Conservation (phyloP, 345 rosid genomes). For the Eucalyptus polybractea region DNA sequence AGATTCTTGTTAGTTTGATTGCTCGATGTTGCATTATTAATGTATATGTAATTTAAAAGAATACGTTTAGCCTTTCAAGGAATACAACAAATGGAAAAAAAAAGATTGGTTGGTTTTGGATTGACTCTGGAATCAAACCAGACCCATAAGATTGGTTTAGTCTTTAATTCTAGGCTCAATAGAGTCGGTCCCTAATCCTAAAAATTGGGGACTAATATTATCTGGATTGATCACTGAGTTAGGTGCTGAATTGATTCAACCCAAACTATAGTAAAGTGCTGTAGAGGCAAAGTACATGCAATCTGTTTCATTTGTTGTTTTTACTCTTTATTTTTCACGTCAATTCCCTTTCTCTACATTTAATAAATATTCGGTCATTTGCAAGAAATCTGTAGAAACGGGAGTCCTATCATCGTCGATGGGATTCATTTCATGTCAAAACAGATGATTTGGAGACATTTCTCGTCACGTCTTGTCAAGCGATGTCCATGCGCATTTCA, state of each 20-base stretch:
- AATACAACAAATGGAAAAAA: no score
- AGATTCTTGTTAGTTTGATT: no score
- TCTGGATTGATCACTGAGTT: rapidly evolving
- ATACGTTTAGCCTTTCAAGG: rapidly evolving
- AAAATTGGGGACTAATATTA: rapidly evolving
- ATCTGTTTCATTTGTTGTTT: background rate
- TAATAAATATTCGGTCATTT: background rate
- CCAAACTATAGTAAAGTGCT: rapidly evolving
- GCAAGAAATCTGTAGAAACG: no score
- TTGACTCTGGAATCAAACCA: rapidly evolving
- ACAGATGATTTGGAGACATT: background rate
- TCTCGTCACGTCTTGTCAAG: background rate
- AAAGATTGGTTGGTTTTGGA: no score
- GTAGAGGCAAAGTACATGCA: background rate
- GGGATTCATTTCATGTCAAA: background rate
- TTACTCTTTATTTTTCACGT: background rate
- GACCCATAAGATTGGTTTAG: rapidly evolving
- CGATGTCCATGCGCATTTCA: background rate
- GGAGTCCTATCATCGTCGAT: background rate
- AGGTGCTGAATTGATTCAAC: rapidly evolving
- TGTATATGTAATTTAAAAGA: no score
- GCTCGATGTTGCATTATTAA: rapidly evolving
- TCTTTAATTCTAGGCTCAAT: rapidly evolving
- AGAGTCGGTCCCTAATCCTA: rapidly evolving
- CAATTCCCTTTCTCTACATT: background rate